These are phyloP conservation scores for Hyphodiscus hymeniophilus DNA, from an alignment of 495 filamentous ascomycete species.

Conservation along the genomic window DNA sequence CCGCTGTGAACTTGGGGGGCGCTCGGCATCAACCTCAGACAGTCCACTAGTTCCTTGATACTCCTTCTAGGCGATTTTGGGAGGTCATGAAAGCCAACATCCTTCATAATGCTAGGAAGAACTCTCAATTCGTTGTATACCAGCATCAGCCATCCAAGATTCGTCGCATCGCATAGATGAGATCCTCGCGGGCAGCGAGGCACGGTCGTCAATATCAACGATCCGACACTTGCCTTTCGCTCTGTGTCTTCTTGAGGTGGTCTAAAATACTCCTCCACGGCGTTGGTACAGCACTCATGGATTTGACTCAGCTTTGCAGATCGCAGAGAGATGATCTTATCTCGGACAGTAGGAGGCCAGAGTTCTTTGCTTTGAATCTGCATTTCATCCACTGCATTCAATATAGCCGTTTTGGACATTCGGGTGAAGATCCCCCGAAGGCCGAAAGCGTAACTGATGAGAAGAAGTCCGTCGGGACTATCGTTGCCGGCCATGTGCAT, in stretches of 20 bases:
- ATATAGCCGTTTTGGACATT: slow-evolving; percentile 30
- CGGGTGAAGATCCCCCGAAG: slow-evolving; percentile 27
- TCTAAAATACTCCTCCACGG: slow-evolving; percentile 25
- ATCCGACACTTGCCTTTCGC: slow-evolving; percentile 10
- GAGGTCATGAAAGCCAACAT: slow-evolving; percentile 14
- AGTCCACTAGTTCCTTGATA: slow-evolving; percentile 26
- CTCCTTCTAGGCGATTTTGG: slow-evolving; percentile 16
- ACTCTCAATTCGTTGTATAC: slow-evolving; percentile 29
- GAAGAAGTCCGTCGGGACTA: slow-evolving; percentile 27
- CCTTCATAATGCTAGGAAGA: slow-evolving; percentile 18
- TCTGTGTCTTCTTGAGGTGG: slow-evolving; percentile 11
- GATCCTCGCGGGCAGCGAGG: slow-evolving; percentile 29
- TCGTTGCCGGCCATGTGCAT: slow-evolving; percentile 19
- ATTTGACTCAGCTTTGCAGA: slow-evolving; percentile 30
- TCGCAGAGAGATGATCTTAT: slow-evolving; percentile 27
- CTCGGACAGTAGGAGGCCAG: slow-evolving; percentile 26
- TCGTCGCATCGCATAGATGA: slow-evolving; percentile 32
- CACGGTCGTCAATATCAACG: slow-evolving; percentile 13
- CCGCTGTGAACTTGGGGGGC: slow-evolving; percentile 27
- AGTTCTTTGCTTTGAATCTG: slow-evolving; percentile 19
- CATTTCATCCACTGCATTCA: slow-evolving; percentile 25
- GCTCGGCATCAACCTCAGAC: slow-evolving; percentile 26
- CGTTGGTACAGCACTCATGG: slow-evolving; percentile 21
- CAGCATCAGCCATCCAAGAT: slow-evolving; percentile 36
- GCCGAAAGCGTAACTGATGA: slow-evolving; percentile 35